Percentiles rank a stretch among this genome's conserved stretches.
Conservation (phyloP, 2,329 filamentous ascomycete genomes). For the Fusarium coicis region DNA sequence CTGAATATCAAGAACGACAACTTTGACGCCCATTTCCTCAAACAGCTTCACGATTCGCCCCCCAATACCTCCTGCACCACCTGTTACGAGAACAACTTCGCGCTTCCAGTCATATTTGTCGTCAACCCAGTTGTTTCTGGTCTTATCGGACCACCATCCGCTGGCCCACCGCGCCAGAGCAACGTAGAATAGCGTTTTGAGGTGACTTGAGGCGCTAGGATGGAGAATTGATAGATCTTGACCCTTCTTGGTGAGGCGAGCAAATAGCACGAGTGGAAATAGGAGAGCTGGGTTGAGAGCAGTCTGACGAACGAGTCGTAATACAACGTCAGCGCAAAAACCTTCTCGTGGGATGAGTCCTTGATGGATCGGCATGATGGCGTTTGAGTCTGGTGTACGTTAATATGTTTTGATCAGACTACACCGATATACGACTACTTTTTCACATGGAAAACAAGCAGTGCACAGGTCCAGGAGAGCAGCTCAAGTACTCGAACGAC, state of each 20-base stretch:
- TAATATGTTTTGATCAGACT: slow-evolving; percentile 1
- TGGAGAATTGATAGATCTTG: slow-evolving; percentile 64
- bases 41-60: slow-evolving; percentile 71
- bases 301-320: slow-evolving; percentile 67
- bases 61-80: slow-evolving; percentile 80
- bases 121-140: slow-evolving; percentile 50
- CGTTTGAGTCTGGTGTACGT: background rate
- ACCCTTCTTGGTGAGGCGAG: slow-evolving; percentile 72
- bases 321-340: slow-evolving; percentile 69
- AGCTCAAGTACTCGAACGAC: background rate
- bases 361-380: slow-evolving; percentile 57
- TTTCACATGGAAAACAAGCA: background rate
- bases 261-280: slow-evolving; percentile 70
- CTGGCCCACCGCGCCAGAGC: slow-evolving; percentile 44
- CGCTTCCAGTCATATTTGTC: slow-evolving; percentile 70
- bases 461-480: background rate
- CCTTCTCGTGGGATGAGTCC: slow-evolving; percentile 66
- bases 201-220: slow-evolving; percentile 59
- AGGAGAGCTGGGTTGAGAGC: slow-evolving; percentile 73
- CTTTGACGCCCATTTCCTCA: slow-evolving; percentile 71
- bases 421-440: background rate
- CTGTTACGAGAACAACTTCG: slow-evolving; percentile 79
- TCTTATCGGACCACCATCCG: slow-evolving; percentile 48
- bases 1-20: slow-evolving; percentile 78
- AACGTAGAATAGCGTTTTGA: slow-evolving; percentile 53